These are phyloP conservation scores for Trypanosoma vivax DNA, from an alignment of 208 protist genomes.

Conservation along the genomic window DNA sequence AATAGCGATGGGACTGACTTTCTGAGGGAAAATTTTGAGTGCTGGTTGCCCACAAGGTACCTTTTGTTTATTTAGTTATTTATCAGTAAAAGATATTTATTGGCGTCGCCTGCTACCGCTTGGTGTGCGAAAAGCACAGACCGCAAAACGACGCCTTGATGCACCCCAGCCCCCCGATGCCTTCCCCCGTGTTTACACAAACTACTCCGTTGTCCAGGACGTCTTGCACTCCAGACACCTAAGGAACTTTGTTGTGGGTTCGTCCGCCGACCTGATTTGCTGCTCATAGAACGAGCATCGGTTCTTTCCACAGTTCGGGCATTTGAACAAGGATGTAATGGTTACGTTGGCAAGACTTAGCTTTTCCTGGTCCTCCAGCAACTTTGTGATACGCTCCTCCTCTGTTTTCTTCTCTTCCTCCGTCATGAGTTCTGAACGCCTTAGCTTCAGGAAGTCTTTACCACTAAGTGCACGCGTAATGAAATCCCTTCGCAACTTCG, in stretches of 20 bases:
- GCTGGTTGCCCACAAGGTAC: too few species aligned
- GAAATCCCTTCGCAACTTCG: slow-evolving; percentile 82
- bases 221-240: slow-evolving; percentile 89
- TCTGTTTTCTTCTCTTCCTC: slow-evolving; percentile 86
- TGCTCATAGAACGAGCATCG: slow-evolving; percentile 90
- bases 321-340: slow-evolving; percentile 66
- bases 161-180: too few species aligned
- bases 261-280: slow-evolving; percentile 95
- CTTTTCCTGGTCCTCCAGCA: slow-evolving; percentile 84
- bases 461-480: slow-evolving; percentile 85
- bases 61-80: too few species aligned
- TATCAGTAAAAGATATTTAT: too few species aligned
- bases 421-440: slow-evolving; percentile 93
- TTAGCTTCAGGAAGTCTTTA: slow-evolving; percentile 83
- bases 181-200: too few species aligned
- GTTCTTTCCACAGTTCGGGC: slow-evolving; percentile 72
- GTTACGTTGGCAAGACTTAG: slow-evolving; percentile 35
- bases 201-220: slow-evolving; percentile 83
- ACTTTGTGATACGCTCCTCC: slow-evolving; percentile 69
- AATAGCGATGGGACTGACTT: too few species aligned
- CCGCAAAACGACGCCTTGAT: too few species aligned
- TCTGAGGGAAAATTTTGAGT: too few species aligned
- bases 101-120: too few species aligned
- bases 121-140: too few species aligned
- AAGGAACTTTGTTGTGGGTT: slow-evolving; percentile 97